Conservation (phyloP, 1,284 basidiomycete genomes). For the Ceratobasidium sp. region DNA sequence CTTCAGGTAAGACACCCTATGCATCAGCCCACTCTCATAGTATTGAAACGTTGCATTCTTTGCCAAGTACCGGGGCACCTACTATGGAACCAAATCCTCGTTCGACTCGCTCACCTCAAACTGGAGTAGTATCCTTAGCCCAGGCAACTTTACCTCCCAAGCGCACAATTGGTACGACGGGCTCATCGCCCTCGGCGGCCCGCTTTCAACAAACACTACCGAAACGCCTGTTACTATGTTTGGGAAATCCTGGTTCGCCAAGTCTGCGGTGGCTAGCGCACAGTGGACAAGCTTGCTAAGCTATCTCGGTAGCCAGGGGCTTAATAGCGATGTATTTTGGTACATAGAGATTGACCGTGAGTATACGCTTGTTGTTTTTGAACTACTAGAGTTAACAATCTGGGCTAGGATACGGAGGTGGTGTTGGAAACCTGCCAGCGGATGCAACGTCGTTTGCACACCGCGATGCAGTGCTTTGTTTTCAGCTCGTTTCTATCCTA, state of each 20-base stretch:
- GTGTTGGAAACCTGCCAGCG: neutral
- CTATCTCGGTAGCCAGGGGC: constrained; percentile 33
- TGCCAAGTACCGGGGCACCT: constrained; percentile 29
- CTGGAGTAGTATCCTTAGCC: constrained; percentile 22
- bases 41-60: neutral
- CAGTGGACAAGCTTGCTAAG: constrained; percentile 40
- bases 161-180: constrained; percentile 25
- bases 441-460: constrained; percentile 24
- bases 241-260: constrained; percentile 21
- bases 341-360: constrained; percentile 40
- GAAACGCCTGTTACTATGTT: neutral
- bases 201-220: neutral
- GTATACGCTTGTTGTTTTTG: neutral
- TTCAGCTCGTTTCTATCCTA: neutral
- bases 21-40: no score
- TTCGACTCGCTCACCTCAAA: constrained; percentile 13
- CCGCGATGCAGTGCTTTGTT: constrained; percentile 1
- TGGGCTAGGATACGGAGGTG: constrained; percentile 19
- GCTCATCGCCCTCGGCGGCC: constrained; percentile 21
- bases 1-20: no score
- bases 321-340: constrained; percentile 14
- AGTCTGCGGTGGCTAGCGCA: constrained; percentile 1
- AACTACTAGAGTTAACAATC: neutral
- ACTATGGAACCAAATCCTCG: constrained; percentile 8
- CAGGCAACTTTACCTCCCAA: constrained; percentile 15